Conservation (phyloP, 495 filamentous ascomycete species). For the Jackrogersella multiformis region DNA sequence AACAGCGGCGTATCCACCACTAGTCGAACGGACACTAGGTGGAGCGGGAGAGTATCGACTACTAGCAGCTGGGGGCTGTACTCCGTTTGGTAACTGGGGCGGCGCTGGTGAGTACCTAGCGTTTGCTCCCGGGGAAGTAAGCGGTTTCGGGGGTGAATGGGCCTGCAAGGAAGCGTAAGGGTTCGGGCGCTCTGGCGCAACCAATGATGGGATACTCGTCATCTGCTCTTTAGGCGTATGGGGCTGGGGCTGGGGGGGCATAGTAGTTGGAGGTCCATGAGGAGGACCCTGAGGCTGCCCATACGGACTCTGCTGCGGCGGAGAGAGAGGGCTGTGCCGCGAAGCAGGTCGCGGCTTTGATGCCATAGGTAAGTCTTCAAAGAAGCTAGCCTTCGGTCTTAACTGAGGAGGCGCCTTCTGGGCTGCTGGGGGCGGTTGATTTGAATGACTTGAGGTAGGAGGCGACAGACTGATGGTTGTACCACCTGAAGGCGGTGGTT, state of each 20-base stretch:
- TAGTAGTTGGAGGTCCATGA: conserved; percentile 45
- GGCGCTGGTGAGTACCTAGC: conserved; percentile 71
- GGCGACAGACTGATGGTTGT: conserved; percentile 48
- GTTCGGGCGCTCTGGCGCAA: conserved; percentile 67
- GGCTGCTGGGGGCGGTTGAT: conserved; percentile 37
- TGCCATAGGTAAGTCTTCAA: conserved; percentile 83
- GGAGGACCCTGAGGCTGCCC: conserved; percentile 44
- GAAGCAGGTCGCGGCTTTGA: conserved; percentile 64
- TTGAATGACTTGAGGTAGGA: conserved; percentile 50
- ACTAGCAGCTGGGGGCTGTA: conserved; percentile 51
- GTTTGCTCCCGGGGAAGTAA: conserved; percentile 47
- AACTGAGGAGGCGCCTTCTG: conserved; percentile 46
- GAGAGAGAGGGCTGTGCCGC: conserved; percentile 52
- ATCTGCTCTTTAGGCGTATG: conserved; percentile 41
- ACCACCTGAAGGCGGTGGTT: conserved; percentile 48
- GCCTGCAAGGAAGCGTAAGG: conserved; percentile 66
- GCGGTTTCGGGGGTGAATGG: conserved; percentile 51
- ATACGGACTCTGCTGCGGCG: conserved; percentile 50
- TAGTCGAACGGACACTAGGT: conserved; percentile 48
- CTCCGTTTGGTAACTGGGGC: conserved; percentile 51
- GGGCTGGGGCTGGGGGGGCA: conserved; percentile 44
- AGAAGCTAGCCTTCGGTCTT: conserved; percentile 70
- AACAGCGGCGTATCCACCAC: conserved; percentile 52
- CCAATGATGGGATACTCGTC: conserved; percentile 50
- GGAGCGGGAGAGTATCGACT: conserved; percentile 66